Evolutionary conservation across 768 basidiomycete genomes (phyloP).

Genomic region (Calocera cornea): DNA sequence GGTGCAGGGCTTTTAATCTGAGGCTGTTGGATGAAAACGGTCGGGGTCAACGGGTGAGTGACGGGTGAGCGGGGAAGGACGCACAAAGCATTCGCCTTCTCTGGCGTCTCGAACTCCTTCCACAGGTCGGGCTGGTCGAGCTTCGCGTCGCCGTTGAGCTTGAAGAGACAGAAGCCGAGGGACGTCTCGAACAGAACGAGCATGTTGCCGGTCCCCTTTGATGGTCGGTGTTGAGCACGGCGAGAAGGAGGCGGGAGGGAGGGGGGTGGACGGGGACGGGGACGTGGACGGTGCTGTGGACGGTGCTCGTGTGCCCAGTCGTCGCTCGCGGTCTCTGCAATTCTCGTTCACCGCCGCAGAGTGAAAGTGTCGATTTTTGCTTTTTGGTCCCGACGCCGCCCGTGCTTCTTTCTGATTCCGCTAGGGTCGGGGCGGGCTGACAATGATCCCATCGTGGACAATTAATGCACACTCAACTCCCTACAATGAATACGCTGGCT

Average conservation of each 20-base stretch:
- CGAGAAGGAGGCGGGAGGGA: too few species aligned
- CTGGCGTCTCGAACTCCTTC: conserved; percentile 87
- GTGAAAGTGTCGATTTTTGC: conserved; percentile 5
- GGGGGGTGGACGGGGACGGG: too few species aligned
- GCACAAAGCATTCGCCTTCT: conserved; percentile 82
- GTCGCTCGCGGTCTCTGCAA: too few species aligned
- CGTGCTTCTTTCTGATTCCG: conserved; percentile 1
- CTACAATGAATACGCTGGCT: background rate
- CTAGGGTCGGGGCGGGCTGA: background rate
- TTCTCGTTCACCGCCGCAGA: too few species aligned
- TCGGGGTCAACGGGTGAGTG: background rate
- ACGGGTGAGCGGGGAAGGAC: conserved; percentile 20
- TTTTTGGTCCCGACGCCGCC: background rate
- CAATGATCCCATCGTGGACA: background rate
- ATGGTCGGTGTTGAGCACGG: background rate
- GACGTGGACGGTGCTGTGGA: background rate
- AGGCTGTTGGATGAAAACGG: conserved; percentile 37
- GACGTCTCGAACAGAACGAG: conserved; percentile 93
- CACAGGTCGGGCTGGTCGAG: conserved; percentile 72
- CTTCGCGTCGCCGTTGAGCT: conserved; percentile 79
- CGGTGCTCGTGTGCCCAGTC: background rate
- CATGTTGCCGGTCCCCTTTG: conserved; percentile 48
- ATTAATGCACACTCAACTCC: background rate
- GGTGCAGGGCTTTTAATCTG: conserved; percentile 88
- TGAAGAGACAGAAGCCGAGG: conserved; percentile 96